Evolutionary conservation across 2,329 filamentous ascomycete species (phyloP).

Genomic region (Fusarium dimerum): DNA sequence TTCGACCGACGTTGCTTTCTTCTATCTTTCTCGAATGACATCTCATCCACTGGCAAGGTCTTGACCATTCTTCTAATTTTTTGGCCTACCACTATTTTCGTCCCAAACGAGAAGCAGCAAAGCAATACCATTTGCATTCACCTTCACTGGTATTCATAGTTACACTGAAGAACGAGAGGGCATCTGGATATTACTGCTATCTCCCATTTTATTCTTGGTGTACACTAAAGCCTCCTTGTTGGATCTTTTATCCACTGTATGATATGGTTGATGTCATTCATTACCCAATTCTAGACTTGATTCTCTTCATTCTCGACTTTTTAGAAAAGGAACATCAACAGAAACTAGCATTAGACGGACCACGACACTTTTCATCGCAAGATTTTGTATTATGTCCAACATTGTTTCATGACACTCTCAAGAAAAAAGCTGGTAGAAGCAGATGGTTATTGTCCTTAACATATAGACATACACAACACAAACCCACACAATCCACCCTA

Average conservation of each 20-base stretch:
- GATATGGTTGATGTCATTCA: slow-evolving; percentile 11
- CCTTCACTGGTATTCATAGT: not conserved
- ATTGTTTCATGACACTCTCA: not conserved
- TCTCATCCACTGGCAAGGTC: not conserved
- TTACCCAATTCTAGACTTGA: not conserved
- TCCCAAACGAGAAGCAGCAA: not conserved
- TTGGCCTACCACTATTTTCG: too few species aligned
- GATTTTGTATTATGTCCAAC: not conserved
- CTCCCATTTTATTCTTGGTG: not conserved
- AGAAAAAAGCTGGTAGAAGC: too few species aligned
- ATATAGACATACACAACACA: not conserved
- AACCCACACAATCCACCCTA: not conserved
- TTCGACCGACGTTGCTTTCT: not conserved
- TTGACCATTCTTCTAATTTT: not conserved
- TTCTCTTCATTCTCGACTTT: not conserved
- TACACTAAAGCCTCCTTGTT: not conserved
- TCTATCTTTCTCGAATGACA: not conserved
- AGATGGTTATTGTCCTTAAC: not conserved
- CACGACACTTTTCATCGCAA: not conserved
- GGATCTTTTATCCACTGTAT: slow-evolving; percentile 1
- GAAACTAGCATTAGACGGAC: not conserved
- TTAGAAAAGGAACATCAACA: not conserved
- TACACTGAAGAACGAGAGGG: not conserved
- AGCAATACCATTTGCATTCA: not conserved
- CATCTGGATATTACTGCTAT: not conserved